Percentiles rank a stretch among this genome's conserved stretches.
These are phyloP conservation scores for Trametes meyenii DNA, from an alignment of 768 basidiomycete species.

Conservation along the genomic window DNA sequence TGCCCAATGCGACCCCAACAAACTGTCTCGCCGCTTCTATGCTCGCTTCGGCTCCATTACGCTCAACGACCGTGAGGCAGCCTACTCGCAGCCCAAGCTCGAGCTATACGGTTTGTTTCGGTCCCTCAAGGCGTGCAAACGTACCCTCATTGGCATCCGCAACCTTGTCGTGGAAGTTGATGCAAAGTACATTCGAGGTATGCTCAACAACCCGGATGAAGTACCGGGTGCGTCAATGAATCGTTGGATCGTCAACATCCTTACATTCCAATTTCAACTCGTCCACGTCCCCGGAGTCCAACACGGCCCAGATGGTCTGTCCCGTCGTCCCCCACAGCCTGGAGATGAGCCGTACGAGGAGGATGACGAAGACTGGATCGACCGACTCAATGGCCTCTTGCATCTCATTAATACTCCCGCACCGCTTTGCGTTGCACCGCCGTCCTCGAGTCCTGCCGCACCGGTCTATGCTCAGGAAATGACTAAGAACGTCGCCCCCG, in stretches of 20 bases:
- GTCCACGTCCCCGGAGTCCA: slow-evolving; percentile 38
- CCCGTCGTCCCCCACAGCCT: slow-evolving; percentile 18
- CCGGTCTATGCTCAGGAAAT: no score
- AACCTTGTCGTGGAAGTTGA: slow-evolving; percentile 43
- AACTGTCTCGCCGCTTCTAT: slow-evolving; percentile 25
- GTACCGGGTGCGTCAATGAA: slow-evolving; percentile 44
- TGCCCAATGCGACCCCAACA: slow-evolving; percentile 25
- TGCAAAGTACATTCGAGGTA: slow-evolving; percentile 42
- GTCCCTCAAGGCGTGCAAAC: slow-evolving; percentile 24
- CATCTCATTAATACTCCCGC: slow-evolving; percentile 8
- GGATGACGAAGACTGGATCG: slow-evolving; percentile 23
- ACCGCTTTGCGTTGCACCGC: neutral
- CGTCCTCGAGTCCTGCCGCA: neutral
- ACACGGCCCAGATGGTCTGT: slow-evolving; percentile 38
- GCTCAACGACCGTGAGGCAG: slow-evolving; percentile 33
- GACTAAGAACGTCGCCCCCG: neutral
- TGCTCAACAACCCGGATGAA: slow-evolving; percentile 43
- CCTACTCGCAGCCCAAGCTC: slow-evolving; percentile 32
- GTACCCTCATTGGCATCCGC: slow-evolving; percentile 34
- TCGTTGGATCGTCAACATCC: slow-evolving; percentile 45
- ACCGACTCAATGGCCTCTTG: slow-evolving; percentile 18
- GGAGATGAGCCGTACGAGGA: slow-evolving; percentile 3
- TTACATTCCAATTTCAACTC: slow-evolving; percentile 41
- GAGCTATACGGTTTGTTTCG: slow-evolving; percentile 32
- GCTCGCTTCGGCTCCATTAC: slow-evolving; percentile 43